Percentiles rank a stretch among this genome's conserved stretches.
Evolutionary conservation across 1,284 basidiomycete genomes (phyloP).

Genomic region (Phylloporus gajari): DNA sequence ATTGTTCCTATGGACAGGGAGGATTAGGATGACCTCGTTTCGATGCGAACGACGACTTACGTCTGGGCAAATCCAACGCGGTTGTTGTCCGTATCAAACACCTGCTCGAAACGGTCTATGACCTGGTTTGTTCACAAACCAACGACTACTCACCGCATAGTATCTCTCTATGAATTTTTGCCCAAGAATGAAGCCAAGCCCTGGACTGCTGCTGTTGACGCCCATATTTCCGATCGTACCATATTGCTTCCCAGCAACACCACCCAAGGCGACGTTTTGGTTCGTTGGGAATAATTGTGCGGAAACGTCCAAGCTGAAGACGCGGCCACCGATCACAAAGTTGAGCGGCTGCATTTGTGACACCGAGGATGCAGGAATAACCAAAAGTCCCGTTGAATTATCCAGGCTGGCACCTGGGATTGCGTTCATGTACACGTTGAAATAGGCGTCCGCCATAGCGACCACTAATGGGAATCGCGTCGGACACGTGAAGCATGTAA

Average conservation of each 20-base stretch:
- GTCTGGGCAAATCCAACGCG: conserved; percentile 41
- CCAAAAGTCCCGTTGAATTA: background rate
- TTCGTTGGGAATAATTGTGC: conserved; percentile 37
- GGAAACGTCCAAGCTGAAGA: conserved; percentile 32
- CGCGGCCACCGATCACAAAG: conserved; percentile 27
- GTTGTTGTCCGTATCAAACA: conserved; percentile 34
- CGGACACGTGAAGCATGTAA: background rate
- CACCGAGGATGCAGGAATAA: conserved; percentile 5
- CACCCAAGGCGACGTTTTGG: conserved; percentile 33
- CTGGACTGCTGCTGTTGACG: conserved; percentile 18
- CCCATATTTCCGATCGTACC: conserved; percentile 24
- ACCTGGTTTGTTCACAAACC: background rate
- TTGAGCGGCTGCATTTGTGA: conserved; percentile 31
- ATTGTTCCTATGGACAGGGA: conserved; percentile 21
- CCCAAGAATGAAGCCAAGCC: conserved; percentile 40
- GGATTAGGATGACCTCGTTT: background rate
- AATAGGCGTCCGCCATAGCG: conserved; percentile 3
- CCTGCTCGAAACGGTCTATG: conserved; percentile 17
- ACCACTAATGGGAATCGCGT: background rate
- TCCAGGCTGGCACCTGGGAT: conserved; percentile 5
- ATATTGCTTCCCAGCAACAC: conserved; percentile 27
- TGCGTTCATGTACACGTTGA: background rate
- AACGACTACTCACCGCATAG: conserved; percentile 30
- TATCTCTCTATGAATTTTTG: conserved; percentile 44
- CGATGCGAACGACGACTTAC: conserved; percentile 24